phyloP scores from a whole-genome alignment of 2,329 filamentous ascomycete species.

The Ilyonectria mors-panacis region DNA sequence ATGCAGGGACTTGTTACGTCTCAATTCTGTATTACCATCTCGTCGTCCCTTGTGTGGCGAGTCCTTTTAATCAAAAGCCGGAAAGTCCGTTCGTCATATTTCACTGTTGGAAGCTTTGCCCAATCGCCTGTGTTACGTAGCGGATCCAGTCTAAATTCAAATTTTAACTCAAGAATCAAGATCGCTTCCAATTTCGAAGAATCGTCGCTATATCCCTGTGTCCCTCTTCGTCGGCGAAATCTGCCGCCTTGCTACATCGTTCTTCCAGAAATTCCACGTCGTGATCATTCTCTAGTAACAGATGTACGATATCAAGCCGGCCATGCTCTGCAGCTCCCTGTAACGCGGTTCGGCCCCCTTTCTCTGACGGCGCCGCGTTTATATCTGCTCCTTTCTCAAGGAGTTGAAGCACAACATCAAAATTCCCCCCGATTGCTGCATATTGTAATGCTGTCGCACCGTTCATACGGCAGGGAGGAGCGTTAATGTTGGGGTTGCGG shows the following conservation, averaged over 20 bases:
- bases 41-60: no score
- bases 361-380: conserved; percentile 6
- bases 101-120: no score
- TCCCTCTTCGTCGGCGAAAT: background rate
- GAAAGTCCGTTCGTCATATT: no score
- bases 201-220: background rate
- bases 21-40: no score
- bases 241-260: conserved; percentile 3
- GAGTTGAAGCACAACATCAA: conserved; percentile 9
- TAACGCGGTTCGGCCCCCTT: conserved; percentile 22
- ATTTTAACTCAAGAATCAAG: no score
- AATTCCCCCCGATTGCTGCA: conserved; percentile 17
- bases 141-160: no score
- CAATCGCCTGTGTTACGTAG: no score
- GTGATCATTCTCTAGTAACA: conserved; percentile 30
- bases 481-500: no score
- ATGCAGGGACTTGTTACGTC: no score
- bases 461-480: no score
- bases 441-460: conserved; percentile 18
- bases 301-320: conserved; percentile 26
- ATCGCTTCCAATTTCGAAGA: conserved; percentile 1
- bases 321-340: conserved; percentile 29
- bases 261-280: conserved; percentile 1
- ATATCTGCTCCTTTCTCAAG: conserved; percentile 26
- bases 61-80: no score